Percentiles rank a stretch among this genome's conserved stretches.
Conservation (phyloP, 2,329 filamentous ascomycete genomes). For the Fusarium sp. region DNA sequence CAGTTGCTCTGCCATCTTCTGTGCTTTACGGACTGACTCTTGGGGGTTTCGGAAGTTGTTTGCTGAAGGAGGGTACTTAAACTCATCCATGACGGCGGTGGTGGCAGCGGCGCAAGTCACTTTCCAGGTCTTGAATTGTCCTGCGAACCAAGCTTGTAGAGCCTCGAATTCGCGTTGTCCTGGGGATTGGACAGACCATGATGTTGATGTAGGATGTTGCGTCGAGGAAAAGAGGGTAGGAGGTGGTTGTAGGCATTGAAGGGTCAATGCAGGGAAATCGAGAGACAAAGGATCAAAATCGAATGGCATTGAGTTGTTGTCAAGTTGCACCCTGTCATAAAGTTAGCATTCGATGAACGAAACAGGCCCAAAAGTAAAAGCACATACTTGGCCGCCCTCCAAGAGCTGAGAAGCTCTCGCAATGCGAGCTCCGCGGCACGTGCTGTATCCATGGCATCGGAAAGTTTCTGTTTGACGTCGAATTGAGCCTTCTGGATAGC, state of each 20-base stretch:
- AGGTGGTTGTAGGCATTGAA: slow-evolving; percentile 83
- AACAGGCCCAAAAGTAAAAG: not conserved
- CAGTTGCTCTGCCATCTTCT: slow-evolving; percentile 67
- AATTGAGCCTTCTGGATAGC: slow-evolving; percentile 69
- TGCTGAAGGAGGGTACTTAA: slow-evolving; percentile 59
- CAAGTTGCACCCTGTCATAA: slow-evolving; percentile 62
- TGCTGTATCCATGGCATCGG: slow-evolving; percentile 81
- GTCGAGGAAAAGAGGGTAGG: slow-evolving; percentile 85
- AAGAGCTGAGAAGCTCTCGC: slow-evolving; percentile 82
- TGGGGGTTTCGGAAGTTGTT: slow-evolving; percentile 57
- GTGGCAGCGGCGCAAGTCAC: slow-evolving; percentile 63
- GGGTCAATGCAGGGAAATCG: slow-evolving; percentile 85
- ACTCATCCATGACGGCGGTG: slow-evolving; percentile 63
- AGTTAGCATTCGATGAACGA: slow-evolving; percentile 23
- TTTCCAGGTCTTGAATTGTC: slow-evolving; percentile 76
- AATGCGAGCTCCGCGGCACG: slow-evolving; percentile 86
- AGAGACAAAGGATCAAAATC: slow-evolving; percentile 88
- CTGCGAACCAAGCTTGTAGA: slow-evolving; percentile 73
- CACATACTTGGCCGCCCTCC: slow-evolving; percentile 83
- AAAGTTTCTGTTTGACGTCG: slow-evolving; percentile 71
- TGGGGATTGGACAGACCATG: slow-evolving; percentile 84
- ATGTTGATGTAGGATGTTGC: slow-evolving; percentile 80
- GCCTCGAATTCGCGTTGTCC: slow-evolving; percentile 79
- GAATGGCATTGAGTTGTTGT: slow-evolving; percentile 68
- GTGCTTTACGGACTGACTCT: slow-evolving; percentile 61